Conservation (phyloP, 2,329 filamentous ascomycete species). For the Aspergillus tamarii region DNA sequence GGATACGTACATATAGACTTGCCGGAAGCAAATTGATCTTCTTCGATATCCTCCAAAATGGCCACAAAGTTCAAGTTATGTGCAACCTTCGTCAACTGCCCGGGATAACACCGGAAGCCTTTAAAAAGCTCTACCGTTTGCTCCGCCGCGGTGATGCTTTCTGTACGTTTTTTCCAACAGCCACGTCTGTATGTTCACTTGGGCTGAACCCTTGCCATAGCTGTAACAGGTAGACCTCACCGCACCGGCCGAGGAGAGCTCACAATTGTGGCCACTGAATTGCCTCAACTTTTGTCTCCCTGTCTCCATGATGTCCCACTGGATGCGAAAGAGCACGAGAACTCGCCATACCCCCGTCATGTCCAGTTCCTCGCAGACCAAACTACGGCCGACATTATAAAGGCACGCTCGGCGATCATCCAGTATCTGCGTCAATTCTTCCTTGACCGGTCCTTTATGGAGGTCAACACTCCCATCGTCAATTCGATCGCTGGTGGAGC, state of each 20-base stretch:
- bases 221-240: slow-evolving; percentile 70
- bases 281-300: slow-evolving; percentile 76
- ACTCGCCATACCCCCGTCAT: slow-evolving; percentile 75
- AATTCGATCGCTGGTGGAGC: slow-evolving; percentile 84
- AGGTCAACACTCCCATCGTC: slow-evolving; percentile 90
- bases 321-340: slow-evolving; percentile 70
- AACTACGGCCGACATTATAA: slow-evolving; percentile 68
- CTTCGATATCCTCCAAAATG: slow-evolving; percentile 76
- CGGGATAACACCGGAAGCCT: slow-evolving; percentile 45
- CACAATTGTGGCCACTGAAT: slow-evolving; percentile 67
- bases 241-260: slow-evolving; percentile 74
- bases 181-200: slow-evolving; percentile 12
- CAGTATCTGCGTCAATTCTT: slow-evolving; percentile 75
- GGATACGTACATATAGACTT: slow-evolving; percentile 71
- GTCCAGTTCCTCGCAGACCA: slow-evolving; percentile 82
- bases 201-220: slow-evolving; percentile 43
- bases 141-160: slow-evolving; percentile 82
- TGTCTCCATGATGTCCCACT: slow-evolving; percentile 78
- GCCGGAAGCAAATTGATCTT: slow-evolving; percentile 81
- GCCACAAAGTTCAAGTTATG: slow-evolving; percentile 74
- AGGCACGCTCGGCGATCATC: slow-evolving; percentile 74
- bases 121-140: slow-evolving; percentile 65
- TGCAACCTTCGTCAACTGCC: slow-evolving; percentile 62
- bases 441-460: slow-evolving; percentile 71
- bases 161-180: slow-evolving; percentile 59